phyloP scores from a whole-genome alignment of 148 eudicot genomes.

The Amaranthus hypochondriacus region DNA sequence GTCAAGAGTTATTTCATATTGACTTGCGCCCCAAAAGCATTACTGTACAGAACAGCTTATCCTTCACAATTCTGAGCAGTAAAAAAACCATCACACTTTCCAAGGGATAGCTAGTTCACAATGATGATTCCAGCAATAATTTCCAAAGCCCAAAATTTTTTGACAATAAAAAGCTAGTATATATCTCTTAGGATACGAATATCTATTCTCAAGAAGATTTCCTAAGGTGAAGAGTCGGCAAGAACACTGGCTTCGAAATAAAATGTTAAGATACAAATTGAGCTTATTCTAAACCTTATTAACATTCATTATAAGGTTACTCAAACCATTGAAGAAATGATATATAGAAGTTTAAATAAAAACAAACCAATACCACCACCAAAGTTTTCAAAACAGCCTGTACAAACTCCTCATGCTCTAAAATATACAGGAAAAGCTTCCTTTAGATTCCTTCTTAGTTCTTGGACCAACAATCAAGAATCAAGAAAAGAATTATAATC shows the following conservation, averaged over 20 bases:
- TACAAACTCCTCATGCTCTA: conserved; percentile 15
- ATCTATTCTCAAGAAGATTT: neutral
- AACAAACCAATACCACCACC: conserved; percentile 18
- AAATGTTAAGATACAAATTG: neutral
- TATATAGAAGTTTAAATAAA: conserved; percentile 7
- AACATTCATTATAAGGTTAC: conserved; percentile 4
- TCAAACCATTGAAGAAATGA: conserved; percentile 10
- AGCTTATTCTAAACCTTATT: conserved; percentile 14
- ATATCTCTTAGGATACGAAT: neutral
- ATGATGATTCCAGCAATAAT: neutral
- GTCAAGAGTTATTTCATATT: no score
- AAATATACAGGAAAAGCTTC: conserved; percentile 15
- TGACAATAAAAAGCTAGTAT: neutral
- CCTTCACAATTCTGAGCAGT: neutral
- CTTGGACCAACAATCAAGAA: conserved; percentile 5
- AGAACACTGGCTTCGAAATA: neutral
- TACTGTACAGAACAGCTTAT: neutral
- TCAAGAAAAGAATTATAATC: conserved; percentile 12
- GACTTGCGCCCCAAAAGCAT: no score
- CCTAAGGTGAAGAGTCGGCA: neutral
- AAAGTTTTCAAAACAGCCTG: conserved; percentile 12
- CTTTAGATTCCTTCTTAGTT: neutral
- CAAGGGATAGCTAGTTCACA: neutral
- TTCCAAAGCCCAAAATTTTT: conserved; percentile 2
- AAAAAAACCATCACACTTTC: neutral